phyloP scores from a whole-genome alignment of 2,329 filamentous ascomycete species.

The Hypoxylon sp. region DNA sequence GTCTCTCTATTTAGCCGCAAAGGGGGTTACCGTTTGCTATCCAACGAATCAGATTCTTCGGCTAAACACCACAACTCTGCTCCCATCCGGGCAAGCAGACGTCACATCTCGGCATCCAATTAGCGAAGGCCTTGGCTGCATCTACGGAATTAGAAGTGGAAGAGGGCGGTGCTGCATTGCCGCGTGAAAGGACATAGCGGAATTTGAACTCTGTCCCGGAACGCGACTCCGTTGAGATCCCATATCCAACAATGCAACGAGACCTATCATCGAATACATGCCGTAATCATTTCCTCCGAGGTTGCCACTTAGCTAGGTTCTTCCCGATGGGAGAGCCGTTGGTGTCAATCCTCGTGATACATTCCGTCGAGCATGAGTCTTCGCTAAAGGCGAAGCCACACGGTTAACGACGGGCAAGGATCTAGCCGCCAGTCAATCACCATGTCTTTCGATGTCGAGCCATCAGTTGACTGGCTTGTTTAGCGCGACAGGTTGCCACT shows the following conservation, averaged over 20 bases:
- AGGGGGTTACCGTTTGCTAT: constrained; percentile 24
- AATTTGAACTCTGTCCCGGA: constrained; percentile 28
- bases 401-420: constrained; percentile 12
- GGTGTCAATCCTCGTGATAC: constrained; percentile 9
- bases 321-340: constrained; percentile 35
- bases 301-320: constrained; percentile 25
- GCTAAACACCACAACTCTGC: constrained; percentile 41
- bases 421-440: neutral
- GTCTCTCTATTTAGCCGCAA: constrained; percentile 49
- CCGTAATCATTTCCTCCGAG: constrained; percentile 22
- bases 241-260: constrained; percentile 12
- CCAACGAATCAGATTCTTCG: constrained; percentile 37
- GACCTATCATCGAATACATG: constrained; percentile 14
- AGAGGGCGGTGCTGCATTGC: constrained; percentile 13
- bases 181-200: constrained; percentile 32
- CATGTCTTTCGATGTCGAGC: neutral
- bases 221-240: constrained; percentile 34
- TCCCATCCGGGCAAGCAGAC: constrained; percentile 35
- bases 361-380: constrained; percentile 22
- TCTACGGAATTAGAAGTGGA: constrained; percentile 29
- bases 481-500: neutral
- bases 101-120: constrained; percentile 38
- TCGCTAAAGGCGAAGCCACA: constrained; percentile 19
- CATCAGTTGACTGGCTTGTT: neutral
- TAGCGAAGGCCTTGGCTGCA: constrained; percentile 27